Base-by-base conservation (phyloP, 2,329 filamentous ascomycete species). In the Laburnicola sp. region DNA sequence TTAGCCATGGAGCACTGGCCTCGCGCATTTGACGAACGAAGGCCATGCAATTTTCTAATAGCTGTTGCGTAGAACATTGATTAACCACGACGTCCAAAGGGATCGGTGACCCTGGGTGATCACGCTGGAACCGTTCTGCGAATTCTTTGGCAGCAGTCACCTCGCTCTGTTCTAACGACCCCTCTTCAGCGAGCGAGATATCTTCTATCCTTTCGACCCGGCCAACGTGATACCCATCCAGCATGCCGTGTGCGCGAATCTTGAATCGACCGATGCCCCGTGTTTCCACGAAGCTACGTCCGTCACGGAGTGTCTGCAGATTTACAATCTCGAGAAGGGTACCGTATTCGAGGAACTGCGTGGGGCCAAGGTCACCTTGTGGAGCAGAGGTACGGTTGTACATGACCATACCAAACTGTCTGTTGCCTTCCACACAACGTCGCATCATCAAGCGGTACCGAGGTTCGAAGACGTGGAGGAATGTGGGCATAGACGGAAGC, bases 381-480 rank as follows among this genome's bases (percentile, higher is more conserved):
- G 76, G 66, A 51, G 77, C 71, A 23, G 76, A 72, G n/a, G 73
- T 72, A 39, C 78, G 76, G 59, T 86, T 88, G 56, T 86, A 85
- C 65, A 89, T 81, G 16, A 96, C 81, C 88, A 96, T 96, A 23
- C 92, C 92, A 65, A 97, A 96, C 23, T 84, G 88, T 10, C 83
- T 79, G 53, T 87, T 83, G 0, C 85, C 84, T 56, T 91, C 87
- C 46, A 95, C 76, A 0, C 85, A 87, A 31, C 91, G 83, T 40
- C 87, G 82, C 32, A 96, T 87, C 90, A 96, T 94, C n/a, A 94
- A 78, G 6, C 90, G 84, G 68, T 96, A 96, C 5, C 89, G 82
- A n/a, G 89, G 89, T 69, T 96, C 92, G 66, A 96, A 96, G n/a
- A 97, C 83, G 63, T 95, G 89, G 2, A 96, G 76, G 60, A 94